phyloP scores from a whole-genome alignment of 108 stramenopile genomes.

The Aurantiochytrium sp. region DNA sequence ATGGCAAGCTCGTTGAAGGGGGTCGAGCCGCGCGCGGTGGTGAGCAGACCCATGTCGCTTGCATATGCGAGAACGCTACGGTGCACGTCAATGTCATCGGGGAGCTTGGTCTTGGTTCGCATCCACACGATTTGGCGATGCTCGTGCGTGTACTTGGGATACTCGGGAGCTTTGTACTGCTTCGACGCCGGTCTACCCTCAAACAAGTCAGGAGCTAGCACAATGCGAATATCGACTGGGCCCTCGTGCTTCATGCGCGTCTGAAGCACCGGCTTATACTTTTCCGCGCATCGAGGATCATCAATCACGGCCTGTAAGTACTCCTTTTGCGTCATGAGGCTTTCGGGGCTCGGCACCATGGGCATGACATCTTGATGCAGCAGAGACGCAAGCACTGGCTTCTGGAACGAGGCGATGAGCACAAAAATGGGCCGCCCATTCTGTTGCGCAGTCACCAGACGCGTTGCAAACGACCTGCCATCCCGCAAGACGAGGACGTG shows the following conservation, averaged over 20 bases:
- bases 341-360: constrained; percentile 17
- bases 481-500: neutral
- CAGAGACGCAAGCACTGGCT: neutral
- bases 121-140: constrained; percentile 22
- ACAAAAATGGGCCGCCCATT: constrained; percentile 20
- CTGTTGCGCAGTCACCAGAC: constrained; percentile 17
- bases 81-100: constrained; percentile 23
- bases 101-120: neutral
- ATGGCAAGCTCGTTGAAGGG: neutral
- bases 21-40: neutral
- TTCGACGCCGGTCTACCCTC: neutral
- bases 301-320: neutral
- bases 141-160: constrained; percentile 4
- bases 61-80: constrained; percentile 17
- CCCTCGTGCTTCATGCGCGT: neutral
- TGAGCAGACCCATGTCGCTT: neutral
- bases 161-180: neutral
- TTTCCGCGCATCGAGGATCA: constrained; percentile 1
- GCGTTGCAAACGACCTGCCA: constrained; percentile 9
- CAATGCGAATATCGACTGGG: neutral
- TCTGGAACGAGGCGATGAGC: neutral
- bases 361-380: constrained; percentile 20
- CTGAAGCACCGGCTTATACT: neutral
- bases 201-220: neutral
- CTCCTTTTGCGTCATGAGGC: neutral